phyloP scores from a whole-genome alignment of 2,329 filamentous ascomycete genomes.

The Arthrobotrys pseudoclavata region DNA sequence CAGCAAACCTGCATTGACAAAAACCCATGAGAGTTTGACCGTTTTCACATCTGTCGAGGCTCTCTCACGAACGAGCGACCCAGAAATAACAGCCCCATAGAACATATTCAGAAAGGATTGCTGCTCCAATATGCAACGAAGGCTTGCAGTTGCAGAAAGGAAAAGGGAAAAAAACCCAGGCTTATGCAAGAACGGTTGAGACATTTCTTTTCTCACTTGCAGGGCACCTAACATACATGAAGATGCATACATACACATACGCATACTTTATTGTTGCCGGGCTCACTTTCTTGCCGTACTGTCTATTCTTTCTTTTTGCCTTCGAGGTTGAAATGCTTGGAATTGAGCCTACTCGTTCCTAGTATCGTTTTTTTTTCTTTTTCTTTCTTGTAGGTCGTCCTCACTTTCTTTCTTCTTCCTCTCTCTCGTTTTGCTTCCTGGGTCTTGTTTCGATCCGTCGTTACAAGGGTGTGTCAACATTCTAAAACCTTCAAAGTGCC shows the following conservation, averaged over 20 bases:
- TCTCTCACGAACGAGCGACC: neutral
- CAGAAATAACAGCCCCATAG: constrained; percentile 21
- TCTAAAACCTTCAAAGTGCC: constrained; percentile 8
- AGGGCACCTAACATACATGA: constrained; percentile 31
- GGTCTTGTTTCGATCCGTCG: constrained; percentile 39
- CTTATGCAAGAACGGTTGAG: constrained; percentile 58
- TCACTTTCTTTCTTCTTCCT: constrained; percentile 23
- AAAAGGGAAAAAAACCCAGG: constrained; percentile 30
- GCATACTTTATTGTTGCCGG: constrained; percentile 12
- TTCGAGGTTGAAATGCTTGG: constrained; percentile 36
- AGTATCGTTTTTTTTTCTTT: neutral
- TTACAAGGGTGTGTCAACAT: neutral
- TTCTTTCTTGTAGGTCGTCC: constrained; percentile 1
- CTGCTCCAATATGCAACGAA: constrained; percentile 48
- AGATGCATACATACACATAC: constrained; percentile 8
- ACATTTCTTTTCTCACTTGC: constrained; percentile 56
- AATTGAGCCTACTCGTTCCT: constrained; percentile 57
- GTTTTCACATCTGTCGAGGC: neutral
- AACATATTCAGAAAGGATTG: constrained; percentile 54
- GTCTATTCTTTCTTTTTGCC: constrained; percentile 25
- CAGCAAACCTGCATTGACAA: constrained; percentile 25
- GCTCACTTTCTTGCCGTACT: neutral
- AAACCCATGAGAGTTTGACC: constrained; percentile 10
- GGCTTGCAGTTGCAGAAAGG: constrained; percentile 44
- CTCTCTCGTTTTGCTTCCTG: constrained; percentile 29